These are phyloP conservation scores for Asterochloris erici DNA, from an alignment of 139 green algal species.

Conservation along the genomic window DNA sequence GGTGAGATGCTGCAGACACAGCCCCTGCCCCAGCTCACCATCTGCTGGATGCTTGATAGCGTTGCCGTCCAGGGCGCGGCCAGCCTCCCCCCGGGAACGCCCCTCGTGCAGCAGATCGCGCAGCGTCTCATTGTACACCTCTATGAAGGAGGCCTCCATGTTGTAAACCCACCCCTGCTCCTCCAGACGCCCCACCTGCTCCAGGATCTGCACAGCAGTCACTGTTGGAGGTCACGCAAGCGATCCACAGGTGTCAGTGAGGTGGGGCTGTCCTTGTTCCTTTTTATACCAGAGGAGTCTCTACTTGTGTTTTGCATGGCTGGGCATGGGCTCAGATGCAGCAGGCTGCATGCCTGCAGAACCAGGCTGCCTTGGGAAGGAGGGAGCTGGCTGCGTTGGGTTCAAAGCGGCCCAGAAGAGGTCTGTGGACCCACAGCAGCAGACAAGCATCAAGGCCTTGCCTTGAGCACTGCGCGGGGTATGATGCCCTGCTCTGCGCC, in stretches of 20 bases:
- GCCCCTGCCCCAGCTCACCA: not conserved
- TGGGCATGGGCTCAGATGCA: too few species aligned
- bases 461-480: constrained; percentile 48
- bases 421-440: not conserved
- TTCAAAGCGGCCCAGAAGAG: too few species aligned
- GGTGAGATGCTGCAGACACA: too few species aligned
- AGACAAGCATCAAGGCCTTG: not conserved
- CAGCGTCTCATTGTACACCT: constrained; percentile 91
- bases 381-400: too few species aligned
- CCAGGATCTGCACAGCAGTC: constrained; percentile 58
- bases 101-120: constrained; percentile 79
- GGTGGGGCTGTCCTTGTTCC: too few species aligned
- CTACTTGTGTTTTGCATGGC: too few species aligned
- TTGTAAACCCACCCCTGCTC: constrained; percentile 79
- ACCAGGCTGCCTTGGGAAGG: too few species aligned
- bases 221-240: not conserved
- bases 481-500: constrained; percentile 79
- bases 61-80: constrained; percentile 55
- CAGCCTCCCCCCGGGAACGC: constrained; percentile 21
- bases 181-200: constrained; percentile 40
- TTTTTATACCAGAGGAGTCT: too few species aligned
- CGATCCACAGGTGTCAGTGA: not conserved
- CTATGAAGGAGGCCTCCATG: constrained; percentile 87
- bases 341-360: too few species aligned
- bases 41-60: constrained; percentile 82